Percentiles rank a stretch among this genome's conserved stretches.
phyloP scores from a whole-genome alignment of 1,284 basidiomycete species.

The Cryptococcus sp. region DNA sequence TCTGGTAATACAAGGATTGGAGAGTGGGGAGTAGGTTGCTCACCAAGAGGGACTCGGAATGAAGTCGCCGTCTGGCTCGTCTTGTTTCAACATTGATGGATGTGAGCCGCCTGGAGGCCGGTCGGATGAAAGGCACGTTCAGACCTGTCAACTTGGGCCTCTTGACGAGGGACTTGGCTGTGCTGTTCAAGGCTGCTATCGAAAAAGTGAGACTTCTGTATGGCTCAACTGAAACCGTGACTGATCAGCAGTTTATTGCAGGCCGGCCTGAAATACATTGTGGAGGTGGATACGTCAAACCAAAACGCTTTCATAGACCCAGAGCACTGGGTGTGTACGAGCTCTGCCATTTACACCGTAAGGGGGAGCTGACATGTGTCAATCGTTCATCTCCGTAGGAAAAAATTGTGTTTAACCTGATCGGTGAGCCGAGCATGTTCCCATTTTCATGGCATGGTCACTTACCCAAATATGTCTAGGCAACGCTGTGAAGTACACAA shows the following conservation, averaged over 20 bases:
- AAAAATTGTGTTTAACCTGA: slow-evolving; percentile 50
- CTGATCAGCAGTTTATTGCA: neutral
- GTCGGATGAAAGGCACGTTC: slow-evolving; percentile 45
- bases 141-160: slow-evolving; percentile 45
- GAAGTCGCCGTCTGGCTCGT: slow-evolving; percentile 34
- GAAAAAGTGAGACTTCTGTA: slow-evolving; percentile 17
- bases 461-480: slow-evolving; percentile 10
- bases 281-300: slow-evolving; percentile 44
- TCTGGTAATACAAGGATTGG: neutral
- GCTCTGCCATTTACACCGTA: neutral
- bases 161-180: slow-evolving; percentile 48
- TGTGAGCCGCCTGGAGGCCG: slow-evolving; percentile 45
- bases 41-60: slow-evolving; percentile 10
- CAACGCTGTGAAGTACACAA: slow-evolving; percentile 49
- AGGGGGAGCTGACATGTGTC: neutral
- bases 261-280: slow-evolving; percentile 39
- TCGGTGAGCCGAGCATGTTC: slow-evolving; percentile 23
- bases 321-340: slow-evolving; percentile 46
- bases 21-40: neutral
- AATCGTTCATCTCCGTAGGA: slow-evolving; percentile 30
- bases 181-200: slow-evolving; percentile 45
- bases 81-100: slow-evolving; percentile 49
- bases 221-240: neutral
- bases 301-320: slow-evolving; percentile 45
- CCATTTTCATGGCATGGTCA: neutral